Base-by-base conservation (phyloP, 371 early-diverging fungal species). In the Mucor circinelloides region DNA sequence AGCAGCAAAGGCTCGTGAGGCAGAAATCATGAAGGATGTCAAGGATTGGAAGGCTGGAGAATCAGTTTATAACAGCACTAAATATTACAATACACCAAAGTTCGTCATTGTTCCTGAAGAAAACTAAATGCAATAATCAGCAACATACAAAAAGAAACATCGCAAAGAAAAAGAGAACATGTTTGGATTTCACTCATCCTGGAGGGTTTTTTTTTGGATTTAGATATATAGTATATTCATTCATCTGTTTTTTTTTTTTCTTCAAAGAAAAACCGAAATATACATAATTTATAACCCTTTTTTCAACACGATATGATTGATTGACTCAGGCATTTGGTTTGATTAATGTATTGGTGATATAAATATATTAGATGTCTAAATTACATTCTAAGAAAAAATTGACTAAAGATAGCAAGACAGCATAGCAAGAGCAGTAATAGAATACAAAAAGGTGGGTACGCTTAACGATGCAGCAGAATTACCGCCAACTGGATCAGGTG, bases 21-120 rank as follows among this genome's bases (percentile, higher is more conserved):
- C 88, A 28, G 91, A 89, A 68, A 90, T 93, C 66, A 98, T 97
- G 97, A 90, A 91, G 84, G 87, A 91, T 63, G 92, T 94, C 34
- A 83, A 88, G 25, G 93, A 85, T 38, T 70, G 96, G 95, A 85
- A 89, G 77, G 87, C 73, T 57, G 92, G 91, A 54, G 84, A 93
- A 72, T 87, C 93, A 66, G 93, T 95, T 46, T 97, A 97, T 80
- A 77, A 77, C 68, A 85, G 95, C 87, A 93, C 94, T 13, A 82
- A 90, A 68, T 80, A 91, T 27, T 94, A 93, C 69, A 89, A 88
- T 9, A 79, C 85, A 44, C 94, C 94, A 65, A 79, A 86, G 32
- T 81, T 71, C 66, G 77, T 84, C 58, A 64, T 78, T 67, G 83
- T 82, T 40, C 82, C 82, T 58, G 82, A 82, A 70, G 72, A 74